Percentiles rank a stretch among this genome's conserved stretches.
These are phyloP conservation scores for Taphrina communis DNA, from an alignment of 1,139 yeast genomes.

Conservation along the genomic window DNA sequence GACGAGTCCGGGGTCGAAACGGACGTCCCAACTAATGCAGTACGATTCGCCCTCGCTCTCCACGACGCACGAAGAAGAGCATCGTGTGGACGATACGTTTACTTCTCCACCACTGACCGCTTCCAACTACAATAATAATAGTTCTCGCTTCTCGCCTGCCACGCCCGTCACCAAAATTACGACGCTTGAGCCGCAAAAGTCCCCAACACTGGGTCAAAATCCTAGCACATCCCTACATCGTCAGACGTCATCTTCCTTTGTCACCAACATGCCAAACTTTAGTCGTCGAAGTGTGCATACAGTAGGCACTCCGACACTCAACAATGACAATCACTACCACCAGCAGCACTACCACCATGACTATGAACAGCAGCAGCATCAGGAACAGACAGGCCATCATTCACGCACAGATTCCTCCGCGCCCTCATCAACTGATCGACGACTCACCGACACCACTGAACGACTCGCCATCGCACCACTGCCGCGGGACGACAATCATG, in stretches of 20 bases:
- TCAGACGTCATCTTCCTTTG: conserved; percentile 10
- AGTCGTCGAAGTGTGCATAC: conserved; percentile 17
- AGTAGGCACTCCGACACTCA: not conserved
- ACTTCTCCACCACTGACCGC: not conserved
- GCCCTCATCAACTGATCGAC: not conserved
- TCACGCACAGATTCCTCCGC: not conserved
- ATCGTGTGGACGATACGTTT: not conserved
- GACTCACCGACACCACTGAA: conserved; percentile 7
- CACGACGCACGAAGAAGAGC: conserved; percentile 1
- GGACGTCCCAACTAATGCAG: not conserved
- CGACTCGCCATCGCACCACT: conserved; percentile 12
- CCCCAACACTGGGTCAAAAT: conserved; percentile 16
- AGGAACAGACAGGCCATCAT: not conserved
- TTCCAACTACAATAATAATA: too few relatives aligned
- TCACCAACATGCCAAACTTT: conserved; percentile 14
- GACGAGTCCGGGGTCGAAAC: conserved; percentile 13
- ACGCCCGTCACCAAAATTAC: not conserved
- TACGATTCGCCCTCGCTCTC: not conserved
- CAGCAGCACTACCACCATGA: too few relatives aligned
- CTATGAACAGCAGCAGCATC: too few relatives aligned
- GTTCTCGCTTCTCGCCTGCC: not conserved
- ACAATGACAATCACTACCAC: too few relatives aligned
- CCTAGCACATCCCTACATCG: conserved; percentile 2
- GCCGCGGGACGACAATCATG: not conserved
- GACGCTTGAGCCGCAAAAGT: not conserved